Percentiles rank a stretch among this genome's conserved stretches.
Evolutionary conservation across 2,329 filamentous ascomycete genomes (phyloP).

Genomic region (Colletotrichum sp.): DNA sequence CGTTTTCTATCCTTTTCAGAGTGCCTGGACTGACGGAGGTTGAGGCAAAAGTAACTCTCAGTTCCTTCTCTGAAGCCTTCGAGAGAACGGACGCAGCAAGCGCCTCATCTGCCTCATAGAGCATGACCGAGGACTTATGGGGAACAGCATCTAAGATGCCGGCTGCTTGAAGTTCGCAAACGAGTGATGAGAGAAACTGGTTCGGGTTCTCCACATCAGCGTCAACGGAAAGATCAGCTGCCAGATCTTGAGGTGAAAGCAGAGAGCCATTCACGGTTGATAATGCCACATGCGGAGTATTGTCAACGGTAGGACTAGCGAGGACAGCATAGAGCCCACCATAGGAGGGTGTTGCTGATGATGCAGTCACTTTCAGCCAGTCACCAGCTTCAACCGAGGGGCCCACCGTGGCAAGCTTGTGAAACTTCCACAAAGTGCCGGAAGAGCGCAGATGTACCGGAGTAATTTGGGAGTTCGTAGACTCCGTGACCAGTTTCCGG

Average conservation of each 20-base stretch:
- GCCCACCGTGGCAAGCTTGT: not conserved
- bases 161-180: not conserved
- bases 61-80: not conserved
- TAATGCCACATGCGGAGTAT: not conserved
- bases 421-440: not conserved
- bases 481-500: not conserved
- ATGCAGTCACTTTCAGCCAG: not conserved
- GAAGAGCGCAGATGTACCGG: not conserved
- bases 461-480: not conserved
- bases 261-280: not conserved
- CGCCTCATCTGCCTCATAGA: not conserved
- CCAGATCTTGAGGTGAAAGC: not conserved
- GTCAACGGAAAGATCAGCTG: not conserved
- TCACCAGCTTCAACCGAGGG: fast-evolving
- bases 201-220: not conserved
- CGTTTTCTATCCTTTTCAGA: not conserved
- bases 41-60: not conserved
- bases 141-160: not conserved
- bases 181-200: not conserved
- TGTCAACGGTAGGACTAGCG: not conserved
- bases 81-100: not conserved
- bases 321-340: not conserved
- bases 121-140: not conserved
- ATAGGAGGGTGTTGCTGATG: not conserved
- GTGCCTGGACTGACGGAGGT: not conserved